These are phyloP conservation scores for Mycena sp. DNA, from an alignment of 1,284 basidiomycete species.

Conservation along the genomic window DNA sequence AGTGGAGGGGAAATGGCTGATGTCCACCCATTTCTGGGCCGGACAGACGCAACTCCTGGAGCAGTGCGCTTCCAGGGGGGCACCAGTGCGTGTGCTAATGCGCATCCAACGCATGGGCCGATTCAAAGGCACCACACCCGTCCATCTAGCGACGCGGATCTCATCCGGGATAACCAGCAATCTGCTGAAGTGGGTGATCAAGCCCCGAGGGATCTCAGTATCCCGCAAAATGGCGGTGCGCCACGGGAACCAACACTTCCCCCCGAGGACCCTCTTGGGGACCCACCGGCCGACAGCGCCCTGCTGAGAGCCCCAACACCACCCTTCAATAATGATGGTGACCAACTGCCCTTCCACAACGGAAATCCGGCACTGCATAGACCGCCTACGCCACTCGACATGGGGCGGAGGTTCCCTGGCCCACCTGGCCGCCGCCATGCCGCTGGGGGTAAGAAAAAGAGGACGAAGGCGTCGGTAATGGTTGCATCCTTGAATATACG, in stretches of 20 bases:
- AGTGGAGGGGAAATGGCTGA: slow-evolving; percentile 19
- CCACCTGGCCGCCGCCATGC: neutral
- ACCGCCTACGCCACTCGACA: neutral
- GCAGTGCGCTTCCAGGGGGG: slow-evolving; percentile 5
- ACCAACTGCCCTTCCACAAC: too few relatives aligned
- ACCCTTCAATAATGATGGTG: too few relatives aligned
- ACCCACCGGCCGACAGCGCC: neutral
- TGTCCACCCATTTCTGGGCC: neutral
- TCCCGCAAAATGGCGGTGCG: neutral
- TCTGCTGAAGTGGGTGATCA: neutral
- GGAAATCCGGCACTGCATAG: neutral
- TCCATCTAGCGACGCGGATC: neutral
- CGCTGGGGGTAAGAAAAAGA: neutral
- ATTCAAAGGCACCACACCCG: neutral
- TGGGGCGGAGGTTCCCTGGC: neutral
- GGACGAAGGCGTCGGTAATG: slow-evolving; percentile 12
- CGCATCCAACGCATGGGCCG: slow-evolving; percentile 2
- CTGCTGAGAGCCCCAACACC: neutral
- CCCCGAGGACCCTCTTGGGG: neutral
- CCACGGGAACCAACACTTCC: neutral
- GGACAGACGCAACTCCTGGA: slow-evolving; percentile 11
- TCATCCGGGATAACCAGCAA: neutral
- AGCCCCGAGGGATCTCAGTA: neutral
- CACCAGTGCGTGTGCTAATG: slow-evolving; percentile 10
- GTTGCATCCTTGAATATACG: slow-evolving; percentile 22